Conservation (phyloP, 1,284 basidiomycete genomes). For the Trametes pubescens region DNA sequence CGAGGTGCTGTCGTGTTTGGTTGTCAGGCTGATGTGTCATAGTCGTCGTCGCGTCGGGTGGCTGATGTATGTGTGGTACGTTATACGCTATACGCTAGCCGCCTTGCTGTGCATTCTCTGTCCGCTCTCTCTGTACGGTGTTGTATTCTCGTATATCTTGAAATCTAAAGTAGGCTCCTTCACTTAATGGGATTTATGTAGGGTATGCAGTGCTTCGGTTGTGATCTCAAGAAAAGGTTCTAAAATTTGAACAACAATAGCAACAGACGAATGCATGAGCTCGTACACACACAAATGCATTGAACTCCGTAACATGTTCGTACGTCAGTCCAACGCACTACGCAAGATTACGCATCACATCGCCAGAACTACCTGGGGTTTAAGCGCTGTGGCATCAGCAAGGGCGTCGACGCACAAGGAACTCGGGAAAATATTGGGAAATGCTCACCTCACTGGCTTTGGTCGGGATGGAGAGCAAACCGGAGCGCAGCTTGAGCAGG, state of each 20-base stretch:
- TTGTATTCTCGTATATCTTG: slow-evolving; percentile 43
- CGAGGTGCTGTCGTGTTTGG: slow-evolving; percentile 33
- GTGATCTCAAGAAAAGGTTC: too few species aligned
- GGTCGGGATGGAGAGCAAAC: background rate
- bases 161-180: slow-evolving; percentile 36
- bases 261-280: too few species aligned
- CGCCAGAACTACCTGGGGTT: background rate
- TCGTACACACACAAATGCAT: too few species aligned
- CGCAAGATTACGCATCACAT: background rate
- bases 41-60: slow-evolving; percentile 32
- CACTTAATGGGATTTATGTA: slow-evolving; percentile 21
- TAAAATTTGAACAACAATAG: too few species aligned
- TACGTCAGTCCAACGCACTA: too few species aligned
- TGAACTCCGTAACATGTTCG: too few species aligned
- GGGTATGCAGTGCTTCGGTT: too few species aligned
- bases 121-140: slow-evolving; percentile 36
- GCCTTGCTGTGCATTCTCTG: slow-evolving; percentile 37
- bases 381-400: background rate
- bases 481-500: background rate
- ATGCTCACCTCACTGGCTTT: background rate
- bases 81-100: slow-evolving; percentile 29
- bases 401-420: too few species aligned
- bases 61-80: slow-evolving; percentile 31
- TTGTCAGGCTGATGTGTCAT: slow-evolving; percentile 26
- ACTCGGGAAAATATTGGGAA: too few species aligned